Base-by-base conservation (phyloP, 148 eudicot genomes). In the Arbutus unedo region DNA sequence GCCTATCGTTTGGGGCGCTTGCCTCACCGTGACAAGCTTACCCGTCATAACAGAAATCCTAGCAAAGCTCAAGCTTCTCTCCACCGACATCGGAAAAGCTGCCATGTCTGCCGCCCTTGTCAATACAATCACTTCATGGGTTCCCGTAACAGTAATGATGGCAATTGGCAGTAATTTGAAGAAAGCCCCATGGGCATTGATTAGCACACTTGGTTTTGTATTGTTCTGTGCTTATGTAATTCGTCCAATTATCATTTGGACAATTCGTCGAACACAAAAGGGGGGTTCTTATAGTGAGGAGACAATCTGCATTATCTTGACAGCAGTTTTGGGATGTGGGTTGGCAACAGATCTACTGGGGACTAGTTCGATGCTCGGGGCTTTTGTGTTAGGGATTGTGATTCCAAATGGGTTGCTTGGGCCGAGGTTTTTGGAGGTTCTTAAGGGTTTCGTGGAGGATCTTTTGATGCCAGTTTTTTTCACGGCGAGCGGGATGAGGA, bases 371-470 rank as follows among this genome's bases (percentile, higher is more conserved):
- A 38, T 85, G 15, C 41, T 82, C 0, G 87, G 87, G 21, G 87
- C 84, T 16, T 85, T 82, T 62, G 82, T 82, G 47, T 82, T 85
- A 2, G 87, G 87, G 21, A 68, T 85, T 3, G 50, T 82, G 9
- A 77, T 85, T 47, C 87, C 87, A 3, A 56, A 16, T 4, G 87
- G 77, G 25, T 66, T 79, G 70, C 79, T 85, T 60, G 84, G 84
- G 8, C 82, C 76, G 8, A 78, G 76, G 54, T 82, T 85, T 41
- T 10, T 82, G 53, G 78, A 56, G 60, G 56, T 71, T 53, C 44
- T 82, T 14, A 74, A 72, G 44, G 84, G 84, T 14, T 82, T 85
- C 73, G 82, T 73, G 23, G 77, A 74, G 18, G 87, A 82, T 47
- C 4, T 85, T 11, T 15, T 85, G 56, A 59, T 85, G 84, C 87